These are phyloP conservation scores for Ogataea trehalophila DNA, from an alignment of 805 yeast genomes.

Conservation along the genomic window DNA sequence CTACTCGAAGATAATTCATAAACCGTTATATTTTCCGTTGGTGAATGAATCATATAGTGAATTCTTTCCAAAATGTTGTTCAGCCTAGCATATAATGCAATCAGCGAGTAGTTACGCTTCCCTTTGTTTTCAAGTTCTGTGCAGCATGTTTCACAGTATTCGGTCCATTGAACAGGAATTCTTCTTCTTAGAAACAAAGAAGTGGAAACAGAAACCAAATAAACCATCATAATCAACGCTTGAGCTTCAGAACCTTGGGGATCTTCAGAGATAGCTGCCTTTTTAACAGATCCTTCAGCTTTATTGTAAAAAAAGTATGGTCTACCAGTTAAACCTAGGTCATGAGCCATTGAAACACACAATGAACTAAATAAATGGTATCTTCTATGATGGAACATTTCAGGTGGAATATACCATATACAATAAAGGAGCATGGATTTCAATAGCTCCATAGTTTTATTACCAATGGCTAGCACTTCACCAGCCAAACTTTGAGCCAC, in stretches of 20 bases:
- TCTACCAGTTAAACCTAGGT: constrained; percentile 64
- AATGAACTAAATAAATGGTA: constrained; percentile 64
- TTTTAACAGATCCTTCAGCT: constrained; percentile 36
- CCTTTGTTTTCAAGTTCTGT: constrained; percentile 36
- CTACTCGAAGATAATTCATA: constrained; percentile 24
- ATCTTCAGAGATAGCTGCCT: constrained; percentile 35
- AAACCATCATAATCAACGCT: constrained; percentile 52
- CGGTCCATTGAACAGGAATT: constrained; percentile 58
- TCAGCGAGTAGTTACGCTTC: constrained; percentile 30
- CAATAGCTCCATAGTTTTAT: constrained; percentile 63
- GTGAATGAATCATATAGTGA: constrained; percentile 44
- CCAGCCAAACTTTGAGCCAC: constrained; percentile 46
- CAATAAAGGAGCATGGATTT: constrained; percentile 57
- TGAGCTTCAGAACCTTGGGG: constrained; percentile 42
- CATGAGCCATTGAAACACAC: constrained; percentile 66
- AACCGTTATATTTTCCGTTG: constrained; percentile 31
- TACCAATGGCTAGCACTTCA: constrained; percentile 66
- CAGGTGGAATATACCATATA: constrained; percentile 83
- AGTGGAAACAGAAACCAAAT: constrained; percentile 57
- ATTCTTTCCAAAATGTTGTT: constrained; percentile 59
- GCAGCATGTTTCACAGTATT: constrained; percentile 60
- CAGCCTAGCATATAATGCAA: constrained; percentile 57
- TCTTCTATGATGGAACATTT: constrained; percentile 72
- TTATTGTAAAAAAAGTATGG: constrained; percentile 39
- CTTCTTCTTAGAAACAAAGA: constrained; percentile 63